Base-by-base conservation (phyloP, 2,329 filamentous ascomycete species). In the Pseudogymnoascus sp. region DNA sequence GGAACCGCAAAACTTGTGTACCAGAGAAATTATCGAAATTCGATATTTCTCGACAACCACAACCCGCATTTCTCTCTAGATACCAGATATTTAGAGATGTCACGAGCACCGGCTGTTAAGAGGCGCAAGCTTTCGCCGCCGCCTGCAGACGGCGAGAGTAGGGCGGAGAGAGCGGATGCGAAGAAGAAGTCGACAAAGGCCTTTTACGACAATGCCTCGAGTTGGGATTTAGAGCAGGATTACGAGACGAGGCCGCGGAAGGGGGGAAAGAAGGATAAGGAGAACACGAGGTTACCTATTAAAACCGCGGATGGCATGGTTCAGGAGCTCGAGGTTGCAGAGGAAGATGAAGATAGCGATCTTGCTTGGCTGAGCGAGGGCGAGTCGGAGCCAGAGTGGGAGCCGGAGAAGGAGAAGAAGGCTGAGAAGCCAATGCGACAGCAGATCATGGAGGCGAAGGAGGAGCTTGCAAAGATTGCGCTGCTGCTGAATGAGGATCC, bases 181-280 rank as follows among this genome's bases (percentile, higher is more conserved):
- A 58, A 58, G 36, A 38, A 57, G 28, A 37, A 38, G 8, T 36
- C 53, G 33, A 41, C 65, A 5, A 71, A 68, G 60, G 63, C 64
- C 4, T 91, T 92, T 73, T 82, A 90, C 76, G 83, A 84, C 68
- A 87, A 84, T 69, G 90, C 89, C 5, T 81, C 89, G 62, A 87
- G 85, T 74, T 97, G 93, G 91, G 86, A 96, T 70, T 81, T 96
- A 57, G 94, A 96, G 77, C 89, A 96, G 71, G 88, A 90, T 73
- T 97, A 97, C 78, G 91, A 96, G 74, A 83, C 83, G 64, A 85
- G 85, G 67, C 86, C 89, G 53, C 82, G 90, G 68, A 94, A 94
- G 73, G 76, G 81, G 36, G 87, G 84, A 70, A 90, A 88, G 74
- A 90, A 91, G 72, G 81, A 82, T 61, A 70, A 72, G 53, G 89